Percentiles rank a stretch among this genome's conserved stretches.
These are phyloP conservation scores for Xylaria venustula DNA, from an alignment of 495 filamentous ascomycete species.

Conservation along the genomic window DNA sequence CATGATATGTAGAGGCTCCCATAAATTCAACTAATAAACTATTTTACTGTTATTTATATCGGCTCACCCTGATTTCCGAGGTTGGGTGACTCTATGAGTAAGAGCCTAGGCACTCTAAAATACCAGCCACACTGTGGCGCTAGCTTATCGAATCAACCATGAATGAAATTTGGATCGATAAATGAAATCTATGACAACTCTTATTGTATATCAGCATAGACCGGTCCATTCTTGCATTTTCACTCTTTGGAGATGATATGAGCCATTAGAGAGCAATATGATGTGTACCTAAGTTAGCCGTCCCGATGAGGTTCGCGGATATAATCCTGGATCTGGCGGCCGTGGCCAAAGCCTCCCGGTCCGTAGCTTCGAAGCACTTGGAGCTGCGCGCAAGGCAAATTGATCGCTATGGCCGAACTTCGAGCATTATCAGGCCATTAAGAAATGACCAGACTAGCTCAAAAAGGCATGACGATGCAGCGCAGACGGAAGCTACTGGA, in stretches of 20 bases:
- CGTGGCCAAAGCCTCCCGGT: constrained; percentile 72
- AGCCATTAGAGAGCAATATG: constrained; percentile 9
- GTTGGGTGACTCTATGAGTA: background rate
- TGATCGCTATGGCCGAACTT: constrained; percentile 73
- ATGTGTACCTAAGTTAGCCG: constrained; percentile 11
- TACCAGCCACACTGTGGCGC: constrained; percentile 30
- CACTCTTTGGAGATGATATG: background rate
- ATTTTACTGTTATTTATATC: background rate
- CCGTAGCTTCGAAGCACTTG: constrained; percentile 76
- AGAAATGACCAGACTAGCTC: constrained; percentile 61
- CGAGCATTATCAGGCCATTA: constrained; percentile 67
- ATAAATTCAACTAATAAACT: background rate
- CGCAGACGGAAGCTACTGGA: constrained; percentile 7
- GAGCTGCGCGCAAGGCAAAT: constrained; percentile 74
- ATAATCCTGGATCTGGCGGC: constrained; percentile 75
- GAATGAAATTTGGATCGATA: background rate
- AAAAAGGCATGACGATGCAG: constrained; percentile 47
- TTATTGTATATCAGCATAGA: background rate
- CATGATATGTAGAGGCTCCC: constrained; percentile 25
- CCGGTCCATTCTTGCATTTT: background rate
- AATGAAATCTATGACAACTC: background rate
- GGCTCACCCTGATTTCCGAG: too few species aligned
- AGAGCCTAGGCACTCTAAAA: background rate
- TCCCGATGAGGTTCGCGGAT: constrained; percentile 46
- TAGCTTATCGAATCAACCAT: constrained; percentile 8